Evolutionary conservation across 306 rosid genomes (phyloP).

Genomic region (Medicago arabica): DNA sequence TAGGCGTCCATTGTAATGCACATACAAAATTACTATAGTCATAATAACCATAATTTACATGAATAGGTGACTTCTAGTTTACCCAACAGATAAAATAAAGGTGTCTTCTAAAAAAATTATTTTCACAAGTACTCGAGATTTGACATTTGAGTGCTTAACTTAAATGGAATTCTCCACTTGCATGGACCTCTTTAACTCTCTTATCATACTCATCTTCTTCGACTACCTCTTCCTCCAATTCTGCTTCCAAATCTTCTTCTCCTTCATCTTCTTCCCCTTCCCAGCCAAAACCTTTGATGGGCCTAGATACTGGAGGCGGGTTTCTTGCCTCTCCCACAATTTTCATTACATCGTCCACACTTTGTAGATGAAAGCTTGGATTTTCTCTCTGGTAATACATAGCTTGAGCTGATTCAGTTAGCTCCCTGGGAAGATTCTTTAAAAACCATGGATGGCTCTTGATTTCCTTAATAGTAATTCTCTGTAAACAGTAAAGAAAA

Average conservation of each 20-base stretch:
- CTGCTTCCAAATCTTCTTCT: constrained; percentile 44
- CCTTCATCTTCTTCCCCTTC: constrained; percentile 62
- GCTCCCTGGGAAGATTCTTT: constrained; percentile 85
- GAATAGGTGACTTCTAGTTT: constrained; percentile 33
- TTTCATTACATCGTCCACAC: constrained; percentile 72
- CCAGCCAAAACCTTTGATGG: constrained; percentile 66
- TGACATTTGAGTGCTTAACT: constrained; percentile 43
- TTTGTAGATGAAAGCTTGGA: constrained; percentile 70
- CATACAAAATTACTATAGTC: constrained; percentile 42
- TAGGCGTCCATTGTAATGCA: constrained; percentile 35
- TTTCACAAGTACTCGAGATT: constrained; percentile 36
- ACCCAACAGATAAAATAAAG: constrained; percentile 11
- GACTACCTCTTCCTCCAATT: constrained; percentile 58
- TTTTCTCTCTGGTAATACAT: constrained; percentile 67
- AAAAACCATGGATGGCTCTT: constrained; percentile 86
- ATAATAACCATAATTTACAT: constrained; percentile 43
- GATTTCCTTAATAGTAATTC: constrained; percentile 71
- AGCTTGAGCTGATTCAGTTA: constrained; percentile 74
- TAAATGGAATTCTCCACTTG: constrained; percentile 71
- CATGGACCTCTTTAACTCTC: constrained; percentile 73
- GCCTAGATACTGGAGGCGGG: constrained; percentile 63
- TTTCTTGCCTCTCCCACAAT: constrained; percentile 80
- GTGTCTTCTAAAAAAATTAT: constrained; percentile 30
- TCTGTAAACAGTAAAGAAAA: constrained; percentile 54
- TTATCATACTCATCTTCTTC: constrained; percentile 75